Base-by-base conservation (phyloP, 1,284 basidiomycete species). In the Spongispora temasekensis region DNA sequence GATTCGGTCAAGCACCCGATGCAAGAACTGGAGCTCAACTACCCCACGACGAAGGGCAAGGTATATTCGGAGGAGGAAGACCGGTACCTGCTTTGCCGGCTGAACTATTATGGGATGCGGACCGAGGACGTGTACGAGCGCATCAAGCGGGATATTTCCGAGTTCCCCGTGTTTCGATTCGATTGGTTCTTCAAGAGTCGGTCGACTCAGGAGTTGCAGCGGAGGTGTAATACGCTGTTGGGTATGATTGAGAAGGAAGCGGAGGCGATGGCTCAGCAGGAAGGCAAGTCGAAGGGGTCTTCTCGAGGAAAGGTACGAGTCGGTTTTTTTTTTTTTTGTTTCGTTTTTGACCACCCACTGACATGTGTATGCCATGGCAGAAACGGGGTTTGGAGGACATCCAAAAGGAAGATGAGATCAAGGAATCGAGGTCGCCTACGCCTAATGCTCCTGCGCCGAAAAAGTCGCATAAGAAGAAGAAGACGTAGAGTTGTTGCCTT, bases 121-220 rank as follows among this genome's bases (percentile, higher is more conserved):
- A 82, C 87, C 31, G 96, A 98, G 59, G 95, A 98, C 70, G 91
- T 95, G 40, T 98, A 95, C 72, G 97, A 99, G 71, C 80, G 89
- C 55, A 98, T 99, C 79, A 98, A 98, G 83, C 88, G 90, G 76
- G 97, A 99, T 77, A 94, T 99, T 61, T 90, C 90, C 42, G 94
- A 96, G 75, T 97, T 95, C 77, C 94, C 95, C 1, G 90, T 95
- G n/a, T 99, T 99, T 80, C 82, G 95, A 56, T 97, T 98, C 69
- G 95, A 98, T 73, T 98, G 96, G 96, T 99, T 98, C 81, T 94
- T 99, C 83, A 98, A 98, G 81, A 94, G 91, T 64, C 81, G 97
- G 56, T 95, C 93, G 27, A 90, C 94, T 12, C 89, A 94, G 70
- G 97, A 99, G 79, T 79, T 99, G 62, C 88, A 91, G 67, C 81